These are phyloP conservation scores for Furcasterigmium sp. DNA, from an alignment of 2,329 filamentous ascomycete species.

Conservation along the genomic window DNA sequence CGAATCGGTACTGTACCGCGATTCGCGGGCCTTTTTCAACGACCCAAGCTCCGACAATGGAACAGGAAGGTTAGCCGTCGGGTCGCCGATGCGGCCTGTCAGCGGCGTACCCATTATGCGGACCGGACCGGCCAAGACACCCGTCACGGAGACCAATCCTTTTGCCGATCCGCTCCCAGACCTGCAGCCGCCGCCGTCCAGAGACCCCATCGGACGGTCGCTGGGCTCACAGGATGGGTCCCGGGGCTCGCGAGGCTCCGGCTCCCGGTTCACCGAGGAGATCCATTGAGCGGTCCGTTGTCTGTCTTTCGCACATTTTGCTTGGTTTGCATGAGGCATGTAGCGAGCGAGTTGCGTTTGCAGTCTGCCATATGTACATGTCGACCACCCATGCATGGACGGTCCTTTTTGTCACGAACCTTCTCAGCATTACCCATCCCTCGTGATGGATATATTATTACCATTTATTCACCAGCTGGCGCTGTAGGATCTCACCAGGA, in stretches of 20 bases:
- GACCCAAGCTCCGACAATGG: slow-evolving; percentile 17
- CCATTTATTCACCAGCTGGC: neutral
- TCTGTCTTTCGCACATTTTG: neutral
- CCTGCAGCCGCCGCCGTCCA: slow-evolving; percentile 17
- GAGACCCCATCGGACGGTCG: slow-evolving; percentile 33
- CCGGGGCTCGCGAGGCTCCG: slow-evolving; percentile 23
- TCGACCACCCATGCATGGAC: neutral
- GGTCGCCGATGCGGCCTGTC: slow-evolving; percentile 53
- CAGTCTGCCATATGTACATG: slow-evolving; percentile 2
- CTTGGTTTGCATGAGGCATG: neutral
- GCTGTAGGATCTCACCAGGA: neutral
- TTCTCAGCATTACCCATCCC: neutral
- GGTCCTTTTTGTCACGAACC: neutral
- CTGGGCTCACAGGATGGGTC: slow-evolving; percentile 25
- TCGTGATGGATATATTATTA: neutral
- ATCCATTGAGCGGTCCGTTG: slow-evolving; percentile 14
- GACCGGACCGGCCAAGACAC: slow-evolving; percentile 60
- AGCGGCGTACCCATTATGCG: slow-evolving; percentile 57
- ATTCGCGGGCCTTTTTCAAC: slow-evolving; percentile 42
- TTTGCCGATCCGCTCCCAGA: slow-evolving; percentile 32
- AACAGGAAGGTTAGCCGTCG: slow-evolving; percentile 42
- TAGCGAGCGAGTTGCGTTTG: neutral
- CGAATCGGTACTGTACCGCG: slow-evolving; percentile 47
- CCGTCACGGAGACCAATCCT: slow-evolving; percentile 50
- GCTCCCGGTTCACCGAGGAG: slow-evolving; percentile 35